Base-by-base conservation (phyloP, 345 rosid species). In the Linum trigynum region DNA sequence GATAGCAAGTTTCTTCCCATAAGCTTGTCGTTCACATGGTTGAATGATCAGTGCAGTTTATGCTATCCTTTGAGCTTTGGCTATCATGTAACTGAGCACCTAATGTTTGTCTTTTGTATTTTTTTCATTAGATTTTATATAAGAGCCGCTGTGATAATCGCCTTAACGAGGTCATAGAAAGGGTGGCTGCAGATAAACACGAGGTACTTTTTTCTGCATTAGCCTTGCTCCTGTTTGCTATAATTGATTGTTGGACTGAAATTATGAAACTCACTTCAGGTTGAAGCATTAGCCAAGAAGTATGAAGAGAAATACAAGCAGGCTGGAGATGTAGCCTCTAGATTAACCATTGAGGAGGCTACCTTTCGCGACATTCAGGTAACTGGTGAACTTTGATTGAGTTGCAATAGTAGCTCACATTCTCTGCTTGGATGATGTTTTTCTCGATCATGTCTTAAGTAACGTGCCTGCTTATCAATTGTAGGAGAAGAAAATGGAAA, bases 351-450 rank as follows among this genome's bases (percentile, higher is more conserved):
- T 71, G 99, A 94, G 76, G 96, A 94, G 82, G 90, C 99, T 51
- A 88, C 99, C 23, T 94, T 94, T 77, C 97, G 97, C 38, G 96
- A 90, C 83, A 81, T 90, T 78, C 99, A 94, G 96, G 99, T 94
- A 77, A 42, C 73, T 59, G 63, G 38, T 62, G 57, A 77, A 42
- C 55, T 16, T 57, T 12, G 17, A 55, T 45, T 17, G 7, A 3
- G 39, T 66, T 65, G 39, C 37, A 45, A 42, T 41, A 15, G 37
- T 43, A 50, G 50, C 62, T 51, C 60, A 57, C 38, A 63, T 8
- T 56, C 63, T 59, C 43, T 58, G 38, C 39, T 40, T n/a, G 45
- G 36, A 15, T 67, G 59, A 39, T 10, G 35, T 65, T 62, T 17
- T 36, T 59, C 59, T 8, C 32, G 32, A 23, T 55, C 50, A 36